phyloP scores from a whole-genome alignment of 208 protist species.

The Trypanosoma theileri region DNA sequence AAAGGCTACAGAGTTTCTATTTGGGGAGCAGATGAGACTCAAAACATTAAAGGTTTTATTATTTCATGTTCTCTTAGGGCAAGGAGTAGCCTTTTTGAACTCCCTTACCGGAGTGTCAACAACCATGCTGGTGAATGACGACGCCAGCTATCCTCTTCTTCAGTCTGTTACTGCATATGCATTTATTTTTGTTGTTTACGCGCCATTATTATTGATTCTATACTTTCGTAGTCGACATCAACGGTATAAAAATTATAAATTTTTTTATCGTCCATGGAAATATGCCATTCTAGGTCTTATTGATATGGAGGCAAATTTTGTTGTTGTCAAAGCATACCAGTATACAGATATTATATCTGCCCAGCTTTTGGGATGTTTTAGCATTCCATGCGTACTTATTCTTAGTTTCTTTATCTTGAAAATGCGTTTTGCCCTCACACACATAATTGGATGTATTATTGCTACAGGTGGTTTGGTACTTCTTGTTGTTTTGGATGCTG shows the following conservation, averaged over 20 bases:
- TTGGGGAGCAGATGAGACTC: conserved; percentile 9
- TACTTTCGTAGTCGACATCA: conserved; percentile 33
- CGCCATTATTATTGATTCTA: conserved; percentile 53
- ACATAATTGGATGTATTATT: conserved; percentile 81
- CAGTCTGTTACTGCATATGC: conserved; percentile 80
- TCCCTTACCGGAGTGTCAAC: conserved; percentile 86
- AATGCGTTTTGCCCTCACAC: conserved; percentile 73
- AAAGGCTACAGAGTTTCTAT: neutral
- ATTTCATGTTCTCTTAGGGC: conserved; percentile 71
- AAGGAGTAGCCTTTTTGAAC: conserved; percentile 81
- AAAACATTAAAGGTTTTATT: conserved; percentile 30
- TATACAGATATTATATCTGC: conserved; percentile 93
- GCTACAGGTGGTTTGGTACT: conserved; percentile 79
- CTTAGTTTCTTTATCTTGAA: conserved; percentile 87
- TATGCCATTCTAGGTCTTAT: conserved; percentile 88
- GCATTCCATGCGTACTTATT: conserved; percentile 91
- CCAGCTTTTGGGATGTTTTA: conserved; percentile 90
- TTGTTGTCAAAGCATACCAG: conserved; percentile 92
- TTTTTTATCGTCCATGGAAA: conserved; percentile 72
- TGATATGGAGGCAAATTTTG: conserved; percentile 94
- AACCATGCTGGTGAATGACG: conserved; percentile 73
- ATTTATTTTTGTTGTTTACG: conserved; percentile 72
- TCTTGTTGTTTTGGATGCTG: conserved; percentile 76
- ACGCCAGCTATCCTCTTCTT: conserved; percentile 84
- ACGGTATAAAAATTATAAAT: conserved; percentile 58